Percentiles rank a stretch among this genome's conserved stretches.
phyloP scores from a whole-genome alignment of 2,329 filamentous ascomycete species.

The Beauveria asiatica region DNA sequence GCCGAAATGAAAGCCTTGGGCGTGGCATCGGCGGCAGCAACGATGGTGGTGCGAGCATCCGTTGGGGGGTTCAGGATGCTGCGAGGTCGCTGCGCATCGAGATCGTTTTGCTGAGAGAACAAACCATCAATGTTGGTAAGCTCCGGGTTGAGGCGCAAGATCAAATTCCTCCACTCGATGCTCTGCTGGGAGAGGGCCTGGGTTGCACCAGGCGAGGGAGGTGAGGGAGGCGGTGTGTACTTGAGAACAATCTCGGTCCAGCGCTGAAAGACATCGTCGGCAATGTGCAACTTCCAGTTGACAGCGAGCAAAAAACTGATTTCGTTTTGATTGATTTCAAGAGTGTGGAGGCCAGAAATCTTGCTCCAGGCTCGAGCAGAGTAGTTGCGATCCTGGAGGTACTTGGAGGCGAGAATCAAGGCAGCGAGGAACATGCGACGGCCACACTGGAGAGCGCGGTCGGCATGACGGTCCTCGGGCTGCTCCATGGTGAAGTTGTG shows the following conservation, averaged over 20 bases:
- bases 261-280: slow-evolving; percentile 77
- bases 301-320: slow-evolving; percentile 84
- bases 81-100: slow-evolving; percentile 31
- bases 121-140: slow-evolving; percentile 51
- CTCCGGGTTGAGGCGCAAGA: slow-evolving; percentile 47
- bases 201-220: slow-evolving; percentile 44
- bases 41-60: slow-evolving; percentile 28
- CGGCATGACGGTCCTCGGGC: slow-evolving; percentile 59
- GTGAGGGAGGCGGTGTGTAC: slow-evolving; percentile 64
- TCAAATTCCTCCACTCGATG: slow-evolving; percentile 50
- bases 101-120: slow-evolving; percentile 29
- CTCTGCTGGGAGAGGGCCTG: slow-evolving; percentile 37
- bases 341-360: slow-evolving; percentile 89
- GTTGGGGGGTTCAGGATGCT: slow-evolving; percentile 36
- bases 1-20: slow-evolving; percentile 33
- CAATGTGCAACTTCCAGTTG: slow-evolving; percentile 91
- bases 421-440: slow-evolving; percentile 95
- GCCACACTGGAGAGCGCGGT: slow-evolving; percentile 83
- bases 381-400: slow-evolving; percentile 95
- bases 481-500: slow-evolving; percentile 84
- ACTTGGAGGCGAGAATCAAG: slow-evolving; percentile 93
- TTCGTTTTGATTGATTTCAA: slow-evolving; percentile 96
- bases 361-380: slow-evolving; percentile 97
- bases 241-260: slow-evolving; percentile 92
- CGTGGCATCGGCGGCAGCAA: slow-evolving; percentile 25